These are phyloP conservation scores for Xanthoparmelia taractica DNA, from an alignment of 495 filamentous ascomycete genomes.

Conservation along the genomic window DNA sequence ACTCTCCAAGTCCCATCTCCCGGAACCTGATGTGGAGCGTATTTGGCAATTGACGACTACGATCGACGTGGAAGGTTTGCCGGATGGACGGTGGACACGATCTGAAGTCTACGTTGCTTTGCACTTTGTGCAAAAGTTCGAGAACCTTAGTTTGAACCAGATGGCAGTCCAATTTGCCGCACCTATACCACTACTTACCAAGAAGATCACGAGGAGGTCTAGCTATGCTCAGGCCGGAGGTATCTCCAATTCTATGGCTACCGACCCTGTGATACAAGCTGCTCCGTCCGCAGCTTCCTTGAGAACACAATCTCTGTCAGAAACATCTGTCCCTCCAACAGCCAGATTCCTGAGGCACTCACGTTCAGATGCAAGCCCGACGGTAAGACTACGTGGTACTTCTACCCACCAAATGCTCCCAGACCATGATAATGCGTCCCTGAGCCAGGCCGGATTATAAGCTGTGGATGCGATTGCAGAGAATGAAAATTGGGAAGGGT, in stretches of 20 bases:
- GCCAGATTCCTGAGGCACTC: constrained; percentile 3
- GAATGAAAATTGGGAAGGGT: background rate
- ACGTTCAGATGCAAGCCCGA: background rate
- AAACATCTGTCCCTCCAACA: background rate
- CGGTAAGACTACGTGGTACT: background rate
- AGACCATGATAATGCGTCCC: constrained; percentile 6
- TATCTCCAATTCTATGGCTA: background rate
- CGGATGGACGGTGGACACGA: constrained; percentile 13
- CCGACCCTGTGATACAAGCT: background rate
- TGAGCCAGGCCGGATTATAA: constrained; percentile 18
- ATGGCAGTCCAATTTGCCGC: constrained; percentile 15
- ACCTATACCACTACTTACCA: constrained; percentile 1
- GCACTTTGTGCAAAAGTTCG: constrained; percentile 11
- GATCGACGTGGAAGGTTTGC: constrained; percentile 6
- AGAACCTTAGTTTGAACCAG: constrained; percentile 7
- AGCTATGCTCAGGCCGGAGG: constrained; percentile 1
- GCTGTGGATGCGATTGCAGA: constrained; percentile 4
- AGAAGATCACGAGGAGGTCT: background rate
- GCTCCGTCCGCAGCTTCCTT: background rate
- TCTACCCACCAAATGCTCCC: background rate
- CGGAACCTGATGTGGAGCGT: constrained; percentile 7
- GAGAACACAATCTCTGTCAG: too few species aligned
- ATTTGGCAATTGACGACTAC: constrained; percentile 16
- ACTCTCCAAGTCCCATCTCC: constrained; percentile 17
- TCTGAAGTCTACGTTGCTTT: constrained; percentile 20